Evolutionary conservation across 768 basidiomycete genomes (phyloP).

Genomic region (Russula griseocarnosa): DNA sequence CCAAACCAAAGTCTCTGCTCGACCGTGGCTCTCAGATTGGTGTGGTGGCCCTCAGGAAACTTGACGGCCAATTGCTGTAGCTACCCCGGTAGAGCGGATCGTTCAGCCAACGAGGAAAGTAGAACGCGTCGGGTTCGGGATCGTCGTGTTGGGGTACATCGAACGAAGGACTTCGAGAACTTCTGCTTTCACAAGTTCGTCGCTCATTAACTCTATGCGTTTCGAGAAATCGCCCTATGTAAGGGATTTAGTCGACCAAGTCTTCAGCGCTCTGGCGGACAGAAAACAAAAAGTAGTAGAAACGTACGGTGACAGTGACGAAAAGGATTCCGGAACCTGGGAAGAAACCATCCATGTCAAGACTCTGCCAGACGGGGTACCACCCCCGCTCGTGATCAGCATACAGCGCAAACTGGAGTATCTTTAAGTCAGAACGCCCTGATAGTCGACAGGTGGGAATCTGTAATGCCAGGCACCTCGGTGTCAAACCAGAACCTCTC

Average conservation of each 20-base stretch:
- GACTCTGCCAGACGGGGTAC: constrained; percentile 65
- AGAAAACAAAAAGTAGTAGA: not conserved
- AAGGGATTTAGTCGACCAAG: too few species aligned
- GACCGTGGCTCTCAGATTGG: constrained; percentile 55
- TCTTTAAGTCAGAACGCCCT: constrained; percentile 10
- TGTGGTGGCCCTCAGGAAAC: constrained; percentile 52
- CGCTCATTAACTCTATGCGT: constrained; percentile 52
- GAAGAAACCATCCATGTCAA: constrained; percentile 55
- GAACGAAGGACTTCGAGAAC: constrained; percentile 51
- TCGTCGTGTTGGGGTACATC: constrained; percentile 54
- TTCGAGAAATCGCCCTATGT: constrained; percentile 56
- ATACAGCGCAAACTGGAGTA: constrained; percentile 49
- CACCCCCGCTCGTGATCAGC: constrained; percentile 55
- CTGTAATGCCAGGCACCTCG: constrained; percentile 32
- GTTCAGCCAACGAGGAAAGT: constrained; percentile 51
- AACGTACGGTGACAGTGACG: constrained; percentile 45
- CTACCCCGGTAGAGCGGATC: constrained; percentile 55
- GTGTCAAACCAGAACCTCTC: constrained; percentile 58
- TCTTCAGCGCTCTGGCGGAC: not conserved
- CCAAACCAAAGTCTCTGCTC: constrained; percentile 53
- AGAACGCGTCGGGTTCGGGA: constrained; percentile 55
- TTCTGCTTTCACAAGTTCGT: constrained; percentile 47
- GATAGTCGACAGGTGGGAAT: not conserved
- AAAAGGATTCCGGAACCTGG: constrained; percentile 58
- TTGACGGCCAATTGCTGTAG: constrained; percentile 68